phyloP scores from a whole-genome alignment of 164 flowering plant species.

The grape (Vitis vinifera) region ASM3070453v1 NC_081810.1:21325501-21326000 shows the following conservation, averaged over 20 bases:
- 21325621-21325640: constrained; percentile 93
- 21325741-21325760: neutral
- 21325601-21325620: constrained; percentile 32
- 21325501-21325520: constrained; percentile 88
- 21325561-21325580: neutral
- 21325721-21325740: neutral
- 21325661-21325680: constrained; percentile 28
- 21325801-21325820: constrained; percentile 97
- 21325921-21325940: neutral
- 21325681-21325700: neutral
- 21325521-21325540: constrained; percentile 56
- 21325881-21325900: constrained; percentile 5
- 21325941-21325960: constrained; percentile 46
- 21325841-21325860: constrained; percentile 99
- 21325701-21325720: no score
- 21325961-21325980: constrained; percentile 89
- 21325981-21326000: constrained; percentile 66
- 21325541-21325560: neutral
- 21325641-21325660: constrained; percentile 95
- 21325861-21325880: constrained; percentile 70
- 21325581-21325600: neutral
- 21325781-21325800: constrained; percentile 80
- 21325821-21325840: constrained; percentile 97
- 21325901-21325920: neutral
- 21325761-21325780: constrained; percentile 40